These are phyloP conservation scores for Solanum megistacrolobum DNA, from an alignment of 257 asterid genomes.

Conservation along the genomic window DNA sequence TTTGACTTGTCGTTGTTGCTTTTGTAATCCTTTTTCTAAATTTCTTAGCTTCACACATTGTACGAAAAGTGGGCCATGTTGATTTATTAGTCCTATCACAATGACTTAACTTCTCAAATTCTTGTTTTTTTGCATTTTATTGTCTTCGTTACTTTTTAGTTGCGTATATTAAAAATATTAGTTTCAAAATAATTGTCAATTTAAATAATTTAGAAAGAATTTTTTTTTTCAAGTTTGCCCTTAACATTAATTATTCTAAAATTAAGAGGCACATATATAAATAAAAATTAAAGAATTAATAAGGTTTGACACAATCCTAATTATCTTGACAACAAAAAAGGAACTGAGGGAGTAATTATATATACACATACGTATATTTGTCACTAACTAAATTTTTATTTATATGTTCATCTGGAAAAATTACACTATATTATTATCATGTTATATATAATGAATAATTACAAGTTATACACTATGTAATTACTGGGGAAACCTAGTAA, in stretches of 20 bases:
- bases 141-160: too few relatives aligned
- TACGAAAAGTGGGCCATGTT: not conserved
- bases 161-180: not conserved
- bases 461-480: not conserved
- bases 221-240: not conserved
- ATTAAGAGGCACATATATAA: not conserved
- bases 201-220: too few relatives aligned
- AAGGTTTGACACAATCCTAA: too few relatives aligned
- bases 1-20: not conserved
- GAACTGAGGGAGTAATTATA: not conserved
- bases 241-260: not conserved
- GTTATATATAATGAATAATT: too few relatives aligned
- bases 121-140: too few relatives aligned
- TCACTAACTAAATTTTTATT: not conserved
- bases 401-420: not conserved
- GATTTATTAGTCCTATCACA: not conserved
- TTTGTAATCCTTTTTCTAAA: not conserved
- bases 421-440: not conserved
- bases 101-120: not conserved
- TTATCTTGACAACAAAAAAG: not conserved
- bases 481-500: not conserved
- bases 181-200: too few relatives aligned
- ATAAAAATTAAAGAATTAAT: too few relatives aligned
- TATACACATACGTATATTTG: not conserved
- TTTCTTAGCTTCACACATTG: not conserved